These are phyloP conservation scores for Artemisia tridentata DNA, from an alignment of 129 eudicot species.

Conservation along the genomic window DNA sequence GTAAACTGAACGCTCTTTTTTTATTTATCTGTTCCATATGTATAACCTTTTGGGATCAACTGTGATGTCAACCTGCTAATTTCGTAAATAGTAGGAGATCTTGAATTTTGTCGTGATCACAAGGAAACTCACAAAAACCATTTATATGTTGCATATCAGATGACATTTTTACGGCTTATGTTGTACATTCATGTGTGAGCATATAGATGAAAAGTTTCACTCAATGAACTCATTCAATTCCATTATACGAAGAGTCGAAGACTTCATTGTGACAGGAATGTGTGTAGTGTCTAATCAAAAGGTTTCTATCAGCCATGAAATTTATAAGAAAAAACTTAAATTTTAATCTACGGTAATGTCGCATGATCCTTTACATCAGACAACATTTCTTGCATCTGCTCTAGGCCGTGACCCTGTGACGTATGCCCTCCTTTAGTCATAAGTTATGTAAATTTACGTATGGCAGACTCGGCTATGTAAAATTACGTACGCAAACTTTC, in stretches of 20 bases:
- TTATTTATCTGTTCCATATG: neutral
- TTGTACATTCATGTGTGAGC: neutral
- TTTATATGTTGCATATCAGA: neutral
- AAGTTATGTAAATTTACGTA: neutral
- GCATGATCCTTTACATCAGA: neutral
- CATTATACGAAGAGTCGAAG: neutral
- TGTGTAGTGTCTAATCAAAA: neutral
- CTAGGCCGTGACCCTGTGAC: neutral
- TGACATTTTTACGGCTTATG: neutral
- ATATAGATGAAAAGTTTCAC: neutral
- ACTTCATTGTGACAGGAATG: constrained; percentile 6
- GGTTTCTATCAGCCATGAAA: too few species aligned
- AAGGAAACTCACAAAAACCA: too few species aligned
- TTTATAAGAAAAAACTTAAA: too few species aligned
- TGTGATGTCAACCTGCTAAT: neutral
- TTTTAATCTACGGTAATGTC: too few species aligned
- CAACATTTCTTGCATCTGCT: neutral
- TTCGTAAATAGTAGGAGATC: neutral
- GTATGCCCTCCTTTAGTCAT: constrained; percentile 5
- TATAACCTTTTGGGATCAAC: neutral
- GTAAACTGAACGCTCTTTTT: neutral
- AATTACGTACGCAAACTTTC: neutral
- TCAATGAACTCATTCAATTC: neutral
- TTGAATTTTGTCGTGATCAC: neutral
- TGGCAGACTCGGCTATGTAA: neutral